Percentiles rank a stretch among this genome's conserved stretches.
Conservation (phyloP, 495 filamentous ascomycete genomes). For the Penicillium paradoxum region DNA sequence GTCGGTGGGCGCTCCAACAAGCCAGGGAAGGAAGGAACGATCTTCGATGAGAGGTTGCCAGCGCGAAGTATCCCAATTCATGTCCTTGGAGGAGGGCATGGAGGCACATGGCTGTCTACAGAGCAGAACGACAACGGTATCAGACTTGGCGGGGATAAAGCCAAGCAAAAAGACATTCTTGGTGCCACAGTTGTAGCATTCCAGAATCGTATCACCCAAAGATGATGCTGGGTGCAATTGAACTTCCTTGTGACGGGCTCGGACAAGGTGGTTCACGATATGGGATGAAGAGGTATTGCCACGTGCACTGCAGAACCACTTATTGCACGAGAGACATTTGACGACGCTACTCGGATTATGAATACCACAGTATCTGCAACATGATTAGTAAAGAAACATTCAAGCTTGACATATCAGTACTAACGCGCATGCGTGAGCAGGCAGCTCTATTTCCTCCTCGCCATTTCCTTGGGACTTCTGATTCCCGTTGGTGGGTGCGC, state of each 20-base stretch:
- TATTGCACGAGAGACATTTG: conserved; percentile 90
- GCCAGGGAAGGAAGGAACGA: conserved; percentile 90
- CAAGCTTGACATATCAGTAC: conserved; percentile 28
- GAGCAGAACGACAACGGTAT: conserved; percentile 94
- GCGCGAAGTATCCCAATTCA: conserved; percentile 98
- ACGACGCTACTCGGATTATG: conserved; percentile 93
- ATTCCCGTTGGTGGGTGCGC: conserved; percentile 70
- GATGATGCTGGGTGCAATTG: conserved; percentile 91
- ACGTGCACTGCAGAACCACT: conserved; percentile 99
- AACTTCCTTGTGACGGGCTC: conserved; percentile 97
- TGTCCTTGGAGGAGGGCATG: conserved; percentile 95
- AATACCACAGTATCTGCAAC: conserved; percentile 86
- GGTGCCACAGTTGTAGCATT: conserved; percentile 99
- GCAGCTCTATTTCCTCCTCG: conserved; percentile 88
- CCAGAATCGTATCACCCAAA: conserved; percentile 93
- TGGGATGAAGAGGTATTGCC: conserved; percentile 96
- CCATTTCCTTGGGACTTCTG: conserved; percentile 57
- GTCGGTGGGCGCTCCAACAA: conserved; percentile 84
- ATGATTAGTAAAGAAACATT: conserved; percentile 12
- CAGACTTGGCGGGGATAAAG: conserved; percentile 98
- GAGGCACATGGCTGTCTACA: conserved; percentile 96
- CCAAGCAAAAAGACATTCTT: conserved; percentile 99
- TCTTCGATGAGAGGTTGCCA: conserved; percentile 99
- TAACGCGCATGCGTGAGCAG: conserved; percentile 94
- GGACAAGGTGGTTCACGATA: conserved; percentile 96